Evolutionary conservation across 768 basidiomycete species (phyloP).

Genomic region (Epithele typhae): DNA sequence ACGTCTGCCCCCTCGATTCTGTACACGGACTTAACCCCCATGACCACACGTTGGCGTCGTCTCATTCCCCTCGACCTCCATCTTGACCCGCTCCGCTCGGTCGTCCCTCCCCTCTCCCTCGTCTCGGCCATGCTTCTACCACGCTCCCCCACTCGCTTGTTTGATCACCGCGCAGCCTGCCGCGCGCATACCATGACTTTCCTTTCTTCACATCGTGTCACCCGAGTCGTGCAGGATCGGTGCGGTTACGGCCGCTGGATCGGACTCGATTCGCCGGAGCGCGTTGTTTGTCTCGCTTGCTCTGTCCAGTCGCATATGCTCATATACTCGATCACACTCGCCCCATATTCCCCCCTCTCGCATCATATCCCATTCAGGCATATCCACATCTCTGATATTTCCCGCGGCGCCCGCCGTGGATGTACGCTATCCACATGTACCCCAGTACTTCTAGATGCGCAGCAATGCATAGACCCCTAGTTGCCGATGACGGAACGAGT

Average conservation of each 20-base stretch:
- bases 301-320: not conserved
- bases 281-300: not conserved
- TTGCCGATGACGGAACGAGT: too few relatives aligned
- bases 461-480: constrained; percentile 1
- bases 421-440: constrained; percentile 3
- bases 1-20: constrained; percentile 5
- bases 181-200: too few relatives aligned
- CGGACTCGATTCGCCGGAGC: too few relatives aligned
- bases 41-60: constrained; percentile 12
- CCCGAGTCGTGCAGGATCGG: too few relatives aligned
- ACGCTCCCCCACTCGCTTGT: too few relatives aligned
- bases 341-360: not conserved
- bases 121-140: too few relatives aligned
- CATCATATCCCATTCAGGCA: not conserved
- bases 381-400: not conserved
- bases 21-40: constrained; percentile 20
- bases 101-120: too few relatives aligned
- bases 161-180: too few relatives aligned
- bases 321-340: not conserved
- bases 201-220: too few relatives aligned
- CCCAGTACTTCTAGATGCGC: constrained; percentile 2
- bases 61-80: constrained; percentile 5
- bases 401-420: not conserved
- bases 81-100: too few relatives aligned
- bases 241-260: too few relatives aligned